These are phyloP conservation scores for Aspergillus japonicus DNA, from an alignment of 2,329 filamentous ascomycete species.

Conservation along the genomic window DNA sequence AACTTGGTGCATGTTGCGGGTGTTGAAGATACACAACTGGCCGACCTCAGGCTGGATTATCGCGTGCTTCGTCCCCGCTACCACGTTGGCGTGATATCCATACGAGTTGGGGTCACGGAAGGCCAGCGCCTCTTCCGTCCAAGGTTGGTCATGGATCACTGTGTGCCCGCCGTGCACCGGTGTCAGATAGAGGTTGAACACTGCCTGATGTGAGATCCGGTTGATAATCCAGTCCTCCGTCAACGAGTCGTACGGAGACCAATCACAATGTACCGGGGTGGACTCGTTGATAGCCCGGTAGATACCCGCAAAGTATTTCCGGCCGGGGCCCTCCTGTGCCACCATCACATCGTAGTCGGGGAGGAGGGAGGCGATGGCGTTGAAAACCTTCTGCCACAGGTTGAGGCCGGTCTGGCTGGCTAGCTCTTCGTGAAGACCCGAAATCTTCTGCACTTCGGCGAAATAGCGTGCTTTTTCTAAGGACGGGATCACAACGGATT, in stretches of 20 bases:
- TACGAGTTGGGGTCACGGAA: not conserved
- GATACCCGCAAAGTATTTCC: not conserved
- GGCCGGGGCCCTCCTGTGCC: not conserved
- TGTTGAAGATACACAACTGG: not conserved
- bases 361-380: not conserved
- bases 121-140: not conserved
- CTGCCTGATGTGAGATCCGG: not conserved
- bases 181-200: not conserved
- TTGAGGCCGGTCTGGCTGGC: not conserved
- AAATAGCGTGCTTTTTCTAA: not conserved
- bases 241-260: not conserved
- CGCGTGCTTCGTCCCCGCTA: not conserved
- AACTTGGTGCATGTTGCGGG: not conserved
- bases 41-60: not conserved
- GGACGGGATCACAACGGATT: not conserved
- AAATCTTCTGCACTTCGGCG: not conserved
- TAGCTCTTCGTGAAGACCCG: not conserved
- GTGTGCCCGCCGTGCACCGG: not conserved
- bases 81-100: not conserved
- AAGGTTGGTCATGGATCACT: not conserved
- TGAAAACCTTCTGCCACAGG: not conserved
- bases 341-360: not conserved
- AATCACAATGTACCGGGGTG: not conserved
- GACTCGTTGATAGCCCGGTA: not conserved
- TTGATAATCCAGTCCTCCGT: not conserved